A percentile compares a stretch with the other conserved stretches of the same genome.
Conservation (phyloP, 345 rosid genomes). For the Brassica nigra region DNA sequence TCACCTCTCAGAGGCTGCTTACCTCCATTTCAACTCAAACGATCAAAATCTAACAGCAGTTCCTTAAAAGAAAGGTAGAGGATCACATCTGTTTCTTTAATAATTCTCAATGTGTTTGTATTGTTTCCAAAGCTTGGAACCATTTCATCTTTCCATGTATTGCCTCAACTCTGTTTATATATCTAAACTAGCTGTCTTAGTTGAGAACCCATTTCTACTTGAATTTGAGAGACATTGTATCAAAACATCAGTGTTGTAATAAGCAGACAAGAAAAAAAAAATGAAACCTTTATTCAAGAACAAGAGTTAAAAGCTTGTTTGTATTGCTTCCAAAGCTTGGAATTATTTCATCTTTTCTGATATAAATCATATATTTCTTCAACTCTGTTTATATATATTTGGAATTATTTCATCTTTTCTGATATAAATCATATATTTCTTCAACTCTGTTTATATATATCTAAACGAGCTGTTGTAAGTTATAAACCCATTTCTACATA, state of each 20-base stretch:
- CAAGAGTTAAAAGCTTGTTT: background rate
- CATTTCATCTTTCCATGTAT: slow-evolving; percentile 16
- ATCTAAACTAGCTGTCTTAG: slow-evolving; percentile 12
- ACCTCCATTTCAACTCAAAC: slow-evolving; percentile 72
- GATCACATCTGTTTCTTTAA: background rate
- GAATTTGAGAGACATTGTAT: background rate
- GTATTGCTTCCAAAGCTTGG: slow-evolving; percentile 16
- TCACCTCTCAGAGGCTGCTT: slow-evolving; percentile 85
- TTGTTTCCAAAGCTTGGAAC: slow-evolving; percentile 3
- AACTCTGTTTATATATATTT: slow-evolving; percentile 8
- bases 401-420: background rate
- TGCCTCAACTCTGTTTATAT: slow-evolving; percentile 28
- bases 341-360: background rate
- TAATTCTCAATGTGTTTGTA: slow-evolving; percentile 22
- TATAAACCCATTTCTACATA: background rate
- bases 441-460: slow-evolving; percentile 27
- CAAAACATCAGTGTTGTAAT: background rate
- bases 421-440: slow-evolving; percentile 10
- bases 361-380: slow-evolving; percentile 2
- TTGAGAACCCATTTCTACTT: background rate
- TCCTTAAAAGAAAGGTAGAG: slow-evolving; percentile 74
- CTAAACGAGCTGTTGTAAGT: background rate
- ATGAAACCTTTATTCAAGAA: slow-evolving; percentile 3
- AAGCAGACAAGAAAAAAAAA: background rate
- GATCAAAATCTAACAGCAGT: slow-evolving; percentile 59